A percentile compares a stretch with the other conserved stretches of the same genome.
phyloP scores from a whole-genome alignment of 768 basidiomycete genomes.

The Candolleomyces aberdarensis region DNA sequence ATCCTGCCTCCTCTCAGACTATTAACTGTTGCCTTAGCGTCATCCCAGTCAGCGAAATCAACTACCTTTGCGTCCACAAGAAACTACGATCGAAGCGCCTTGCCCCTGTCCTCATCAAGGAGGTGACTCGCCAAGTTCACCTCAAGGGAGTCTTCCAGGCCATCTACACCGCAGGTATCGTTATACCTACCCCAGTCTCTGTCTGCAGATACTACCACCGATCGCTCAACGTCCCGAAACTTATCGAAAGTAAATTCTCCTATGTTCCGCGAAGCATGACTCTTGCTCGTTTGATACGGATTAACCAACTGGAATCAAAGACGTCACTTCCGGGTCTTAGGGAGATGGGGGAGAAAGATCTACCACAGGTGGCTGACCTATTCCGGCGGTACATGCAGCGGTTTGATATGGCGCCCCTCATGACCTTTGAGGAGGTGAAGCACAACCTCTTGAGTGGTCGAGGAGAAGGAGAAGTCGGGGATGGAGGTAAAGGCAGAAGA shows the following conservation, averaged over 20 bases:
- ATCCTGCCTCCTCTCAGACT: background rate
- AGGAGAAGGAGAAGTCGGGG: constrained; percentile 54
- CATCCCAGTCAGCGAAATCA: constrained; percentile 84
- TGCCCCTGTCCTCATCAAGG: constrained; percentile 95
- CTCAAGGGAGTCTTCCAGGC: constrained; percentile 93
- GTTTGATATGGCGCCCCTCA: constrained; percentile 79
- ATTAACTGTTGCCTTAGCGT: constrained; percentile 37
- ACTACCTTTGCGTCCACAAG: constrained; percentile 97
- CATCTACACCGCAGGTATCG: constrained; percentile 92
- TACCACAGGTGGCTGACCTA: constrained; percentile 66
- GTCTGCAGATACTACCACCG: constrained; percentile 94
- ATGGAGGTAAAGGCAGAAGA: constrained; percentile 50
- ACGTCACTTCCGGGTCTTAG: constrained; percentile 64
- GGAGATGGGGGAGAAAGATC: constrained; percentile 83
- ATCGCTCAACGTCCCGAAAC: constrained; percentile 85
- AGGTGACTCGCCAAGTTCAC: constrained; percentile 91
- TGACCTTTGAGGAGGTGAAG: constrained; percentile 71
- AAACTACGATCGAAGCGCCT: constrained; percentile 93
- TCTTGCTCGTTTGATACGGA: constrained; percentile 82
- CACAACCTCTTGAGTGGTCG: constrained; percentile 89
- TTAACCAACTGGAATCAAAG: constrained; percentile 61
- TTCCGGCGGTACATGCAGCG: constrained; percentile 77
- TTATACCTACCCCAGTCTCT: constrained; percentile 90
- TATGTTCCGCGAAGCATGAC: constrained; percentile 84
- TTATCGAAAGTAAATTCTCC: constrained; percentile 89